phyloP scores from a whole-genome alignment of 1,139 yeast species.

The Candida neerlandica region DNA sequence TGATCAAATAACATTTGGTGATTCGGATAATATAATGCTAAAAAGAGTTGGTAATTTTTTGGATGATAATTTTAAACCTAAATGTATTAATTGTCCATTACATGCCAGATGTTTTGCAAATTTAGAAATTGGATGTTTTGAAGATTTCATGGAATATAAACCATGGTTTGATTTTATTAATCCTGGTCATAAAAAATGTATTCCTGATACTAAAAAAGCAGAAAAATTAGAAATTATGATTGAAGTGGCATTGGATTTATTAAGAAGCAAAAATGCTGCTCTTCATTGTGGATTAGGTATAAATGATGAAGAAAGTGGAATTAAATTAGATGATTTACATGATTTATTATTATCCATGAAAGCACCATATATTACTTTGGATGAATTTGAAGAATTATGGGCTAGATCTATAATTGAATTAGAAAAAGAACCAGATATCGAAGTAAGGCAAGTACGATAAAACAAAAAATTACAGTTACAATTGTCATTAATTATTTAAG shows the following conservation, averaged over 20 bases:
- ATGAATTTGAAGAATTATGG: constrained; percentile 87
- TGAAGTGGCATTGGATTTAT: constrained; percentile 63
- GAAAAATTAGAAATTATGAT: constrained; percentile 69
- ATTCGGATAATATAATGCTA: constrained; percentile 20
- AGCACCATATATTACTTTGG: constrained; percentile 61
- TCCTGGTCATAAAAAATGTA: constrained; percentile 51
- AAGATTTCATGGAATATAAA: constrained; percentile 58
- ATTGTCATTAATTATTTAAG: neutral
- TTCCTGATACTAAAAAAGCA: constrained; percentile 76
- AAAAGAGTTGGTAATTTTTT: constrained; percentile 31
- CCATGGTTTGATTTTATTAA: constrained; percentile 69
- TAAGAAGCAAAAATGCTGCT: constrained; percentile 71
- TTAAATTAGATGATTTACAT: constrained; percentile 56
- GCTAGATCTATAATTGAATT: constrained; percentile 62
- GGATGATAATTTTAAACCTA: constrained; percentile 52
- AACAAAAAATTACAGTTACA: constrained; percentile 1
- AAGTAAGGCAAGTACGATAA: constrained; percentile 71
- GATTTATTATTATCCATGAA: constrained; percentile 59
- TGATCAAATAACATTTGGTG: constrained; percentile 35
- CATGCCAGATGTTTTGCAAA: constrained; percentile 75
- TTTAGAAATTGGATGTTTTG: constrained; percentile 65
- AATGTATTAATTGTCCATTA: constrained; percentile 76
- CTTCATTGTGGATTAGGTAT: constrained; percentile 62
- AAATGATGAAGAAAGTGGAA: constrained; percentile 53
- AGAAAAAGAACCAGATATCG: constrained; percentile 72